These are phyloP conservation scores for Penicillium digitatum DNA, from an alignment of 2,329 filamentous ascomycete species.

Conservation along the genomic window DNA sequence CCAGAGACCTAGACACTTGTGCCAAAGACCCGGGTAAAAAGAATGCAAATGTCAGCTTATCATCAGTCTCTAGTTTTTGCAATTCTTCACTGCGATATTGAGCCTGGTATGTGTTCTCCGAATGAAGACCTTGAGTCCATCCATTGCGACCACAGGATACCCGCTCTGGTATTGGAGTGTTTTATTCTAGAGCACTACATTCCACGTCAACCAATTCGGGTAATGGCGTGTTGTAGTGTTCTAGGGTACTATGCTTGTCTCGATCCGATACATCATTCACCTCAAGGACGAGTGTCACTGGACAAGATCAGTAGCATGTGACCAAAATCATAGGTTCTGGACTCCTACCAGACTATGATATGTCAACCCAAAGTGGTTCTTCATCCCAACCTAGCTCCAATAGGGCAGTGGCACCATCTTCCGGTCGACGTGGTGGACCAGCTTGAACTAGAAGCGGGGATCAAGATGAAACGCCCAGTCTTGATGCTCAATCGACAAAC, in stretches of 20 bases:
- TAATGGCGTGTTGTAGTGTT: neutral
- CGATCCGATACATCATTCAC: constrained; percentile 15
- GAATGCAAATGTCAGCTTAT: neutral
- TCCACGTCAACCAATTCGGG: neutral
- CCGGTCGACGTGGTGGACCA: constrained; percentile 34
- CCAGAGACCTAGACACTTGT: neutral
- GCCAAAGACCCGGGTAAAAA: neutral
- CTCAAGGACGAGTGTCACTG: constrained; percentile 31
- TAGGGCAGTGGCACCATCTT: constrained; percentile 26
- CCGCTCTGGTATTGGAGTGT: neutral
- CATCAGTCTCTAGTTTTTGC: neutral
- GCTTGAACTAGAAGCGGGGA: constrained; percentile 34
- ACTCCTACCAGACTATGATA: constrained; percentile 25
- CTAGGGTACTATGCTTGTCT: neutral
- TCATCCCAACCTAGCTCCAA: constrained; percentile 33
- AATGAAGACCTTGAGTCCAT: neutral
- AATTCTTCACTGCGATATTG: neutral
- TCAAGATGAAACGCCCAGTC: constrained; percentile 27
- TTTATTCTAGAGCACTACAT: neutral
- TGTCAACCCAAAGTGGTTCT: constrained; percentile 32
- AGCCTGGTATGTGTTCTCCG: neutral
- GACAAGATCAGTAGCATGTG: neutral
- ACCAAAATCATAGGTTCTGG: neutral
- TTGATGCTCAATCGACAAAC: neutral
- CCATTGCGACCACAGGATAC: neutral